Base-by-base conservation (phyloP, 495 filamentous ascomycete species). In the Neurospora africana region DNA sequence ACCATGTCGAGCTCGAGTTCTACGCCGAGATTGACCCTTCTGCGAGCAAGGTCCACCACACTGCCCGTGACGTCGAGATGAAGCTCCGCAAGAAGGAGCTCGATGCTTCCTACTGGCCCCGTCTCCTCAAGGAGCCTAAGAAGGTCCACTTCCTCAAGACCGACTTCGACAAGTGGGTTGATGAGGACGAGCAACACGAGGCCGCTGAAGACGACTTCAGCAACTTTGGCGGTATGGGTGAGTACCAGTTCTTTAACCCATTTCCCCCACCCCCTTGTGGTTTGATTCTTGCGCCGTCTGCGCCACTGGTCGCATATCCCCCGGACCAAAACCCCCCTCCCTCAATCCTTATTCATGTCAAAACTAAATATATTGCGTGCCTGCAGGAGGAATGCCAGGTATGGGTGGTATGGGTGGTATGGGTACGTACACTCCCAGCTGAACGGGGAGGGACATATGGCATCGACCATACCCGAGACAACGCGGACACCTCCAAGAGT, bases 81-180 rank as follows among this genome's bases (percentile, higher is more conserved):
- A 91, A 95, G 78, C 87, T 99, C 83, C 87, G 91, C 81, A 99
- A 99, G 92, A 97, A 98, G 91, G 94, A 96, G 76, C 86, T 93
- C 37, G 91, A 92, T 82, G 86, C 89, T 72, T 92, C 93, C 78
- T 98, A 90, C 87, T 99, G 95, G 95, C 95, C 95, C 44, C 89
- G 95, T 75, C 87, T 99, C 71, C 84, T 97, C 78, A 97, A 98
- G 89, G 91, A 93, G 35, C 82, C 82, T 43, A 91, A 93, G 88
- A 97, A 92, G 87, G 79, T 90, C 69, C 95, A 98, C 85, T 99
- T 95, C 89, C 82, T 99, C 78, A 98, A 97, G 92, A 99, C 95
- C 76, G 91, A 99, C 82, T 99, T 99, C 78, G 93, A 98, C 84
- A 98, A 98, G 93, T 99, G 96, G 96, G 94, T 99, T 76, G 96